These are phyloP conservation scores for Tylopilus rubrobrunneus DNA, from an alignment of 768 basidiomycete species.

Conservation along the genomic window DNA sequence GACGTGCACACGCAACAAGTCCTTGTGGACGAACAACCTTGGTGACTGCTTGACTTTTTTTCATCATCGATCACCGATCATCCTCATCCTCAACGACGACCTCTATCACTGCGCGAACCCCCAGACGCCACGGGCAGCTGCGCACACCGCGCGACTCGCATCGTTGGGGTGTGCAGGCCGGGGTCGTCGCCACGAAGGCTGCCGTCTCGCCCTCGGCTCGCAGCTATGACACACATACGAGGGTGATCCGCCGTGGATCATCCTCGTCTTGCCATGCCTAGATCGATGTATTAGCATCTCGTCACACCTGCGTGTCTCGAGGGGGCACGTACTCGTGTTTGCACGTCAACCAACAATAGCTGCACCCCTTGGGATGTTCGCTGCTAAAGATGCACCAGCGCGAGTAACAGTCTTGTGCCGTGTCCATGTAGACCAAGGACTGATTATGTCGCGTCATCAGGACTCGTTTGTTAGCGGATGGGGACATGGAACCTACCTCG, in stretches of 20 bases:
- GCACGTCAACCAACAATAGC: slow-evolving; percentile 27
- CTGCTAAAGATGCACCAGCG: slow-evolving; percentile 28
- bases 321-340: slow-evolving; percentile 23
- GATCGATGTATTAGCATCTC: background rate
- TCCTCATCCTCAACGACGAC: background rate
- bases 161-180: slow-evolving; percentile 10
- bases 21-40: too few species aligned
- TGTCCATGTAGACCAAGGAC: slow-evolving; percentile 26
- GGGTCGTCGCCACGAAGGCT: slow-evolving; percentile 22
- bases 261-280: slow-evolving; percentile 29
- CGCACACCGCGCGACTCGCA: background rate
- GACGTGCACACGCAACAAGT: too few species aligned
- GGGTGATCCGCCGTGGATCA: slow-evolving; percentile 28
- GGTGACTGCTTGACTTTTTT: too few species aligned
- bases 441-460: background rate
- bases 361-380: slow-evolving; percentile 24
- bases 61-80: too few species aligned
- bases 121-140: slow-evolving; percentile 5
- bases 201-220: slow-evolving; percentile 15
- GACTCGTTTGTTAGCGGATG: background rate
- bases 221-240: slow-evolving; percentile 29
- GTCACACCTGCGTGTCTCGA: background rate
- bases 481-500: slow-evolving; percentile 13
- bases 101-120: background rate
- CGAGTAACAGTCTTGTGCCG: slow-evolving; percentile 30